Base-by-base conservation (phyloP, 2,329 filamentous ascomycete genomes). In the Talaromyces sp. region DNA sequence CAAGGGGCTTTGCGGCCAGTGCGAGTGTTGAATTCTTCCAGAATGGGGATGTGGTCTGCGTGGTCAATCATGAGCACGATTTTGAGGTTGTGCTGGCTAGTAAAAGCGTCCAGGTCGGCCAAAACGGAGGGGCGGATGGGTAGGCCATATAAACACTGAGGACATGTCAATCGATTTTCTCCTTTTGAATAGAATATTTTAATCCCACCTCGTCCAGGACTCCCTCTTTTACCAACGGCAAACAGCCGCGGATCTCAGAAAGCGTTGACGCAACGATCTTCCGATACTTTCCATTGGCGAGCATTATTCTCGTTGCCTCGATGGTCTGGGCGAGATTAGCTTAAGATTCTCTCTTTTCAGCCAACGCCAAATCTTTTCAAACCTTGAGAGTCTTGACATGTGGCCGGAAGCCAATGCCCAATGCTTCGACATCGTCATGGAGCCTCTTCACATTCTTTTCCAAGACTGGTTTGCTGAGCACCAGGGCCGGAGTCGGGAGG, bases 301-400 rank as follows among this genome's bases (percentile, higher is more conserved):
- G 71, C 76, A 80, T 78, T 68, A 80, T 66, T 6, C 77, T 67
- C 0, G 77, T 79, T 22, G 71, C 67, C 59, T 73, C 71, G n/a
- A 68, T 62, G 11, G 66, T 66, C 68, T 66, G 5, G 3, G 10
- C 28, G 15, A 19, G 42, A 52, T 60, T 30, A 57, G 51, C n/a
- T 51, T n/a, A 27, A 19, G 11, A 15, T 27, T 39, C 19, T 36
- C 9, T 4, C 25, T 15, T 10, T 5, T 9, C 13, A 52, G 19
- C 19, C 53, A n/a, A 11, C 27, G 2, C 13, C 19, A 11, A 28
- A 17, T 32, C 32, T 10, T 52, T 10, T n/a, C 55, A 2, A 44
- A 76, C 78, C 71, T 80, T 80, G 27, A 80, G 69, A 0, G 78
- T 80, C 65, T 80, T 80, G n/a, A 80, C 73, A 64, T 80, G 78